phyloP scores from a whole-genome alignment of 305 asterid species.

The Fraxinus paxiana region DNA sequence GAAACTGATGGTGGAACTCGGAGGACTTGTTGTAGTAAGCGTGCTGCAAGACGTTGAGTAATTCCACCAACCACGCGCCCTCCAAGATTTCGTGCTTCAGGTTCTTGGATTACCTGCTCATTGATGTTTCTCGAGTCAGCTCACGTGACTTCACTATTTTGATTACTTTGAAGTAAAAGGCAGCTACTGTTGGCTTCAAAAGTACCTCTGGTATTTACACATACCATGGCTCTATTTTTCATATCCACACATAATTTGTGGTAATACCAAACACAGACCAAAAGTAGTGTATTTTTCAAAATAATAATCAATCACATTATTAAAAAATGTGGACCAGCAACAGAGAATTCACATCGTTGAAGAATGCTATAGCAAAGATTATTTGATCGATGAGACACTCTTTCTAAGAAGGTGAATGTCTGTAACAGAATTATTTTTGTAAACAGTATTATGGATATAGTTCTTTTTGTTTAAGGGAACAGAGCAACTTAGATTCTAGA shows the following conservation, averaged over 20 bases:
- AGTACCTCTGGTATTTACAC: not conserved
- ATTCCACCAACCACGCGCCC: conserved; percentile 96
- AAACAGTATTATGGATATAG: not conserved
- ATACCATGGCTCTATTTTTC: not conserved
- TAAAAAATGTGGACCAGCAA: not conserved
- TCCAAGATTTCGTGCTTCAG: conserved; percentile 79
- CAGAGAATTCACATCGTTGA: not conserved
- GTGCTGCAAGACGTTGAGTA: conserved; percentile 94
- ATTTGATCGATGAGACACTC: not conserved
- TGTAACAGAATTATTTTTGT: not conserved
- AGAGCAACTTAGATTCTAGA: not conserved
- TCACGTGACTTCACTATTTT: not conserved
- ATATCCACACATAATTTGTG: not conserved
- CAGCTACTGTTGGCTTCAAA: not conserved
- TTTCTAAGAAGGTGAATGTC: not conserved
- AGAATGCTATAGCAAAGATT: not conserved
- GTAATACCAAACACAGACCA: not conserved
- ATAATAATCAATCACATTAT: not conserved
- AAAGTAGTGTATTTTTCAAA: not conserved
- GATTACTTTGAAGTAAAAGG: not conserved
- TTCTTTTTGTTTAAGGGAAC: not conserved
- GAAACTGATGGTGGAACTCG: conserved; percentile 57
- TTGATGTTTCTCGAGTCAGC: conserved; percentile 26
- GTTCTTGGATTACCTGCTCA: conserved; percentile 87
- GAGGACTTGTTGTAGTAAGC: conserved; percentile 91